Evolutionary conservation across 257 asterid species (phyloP).

Genomic region (Prunella vulgaris): DNA sequence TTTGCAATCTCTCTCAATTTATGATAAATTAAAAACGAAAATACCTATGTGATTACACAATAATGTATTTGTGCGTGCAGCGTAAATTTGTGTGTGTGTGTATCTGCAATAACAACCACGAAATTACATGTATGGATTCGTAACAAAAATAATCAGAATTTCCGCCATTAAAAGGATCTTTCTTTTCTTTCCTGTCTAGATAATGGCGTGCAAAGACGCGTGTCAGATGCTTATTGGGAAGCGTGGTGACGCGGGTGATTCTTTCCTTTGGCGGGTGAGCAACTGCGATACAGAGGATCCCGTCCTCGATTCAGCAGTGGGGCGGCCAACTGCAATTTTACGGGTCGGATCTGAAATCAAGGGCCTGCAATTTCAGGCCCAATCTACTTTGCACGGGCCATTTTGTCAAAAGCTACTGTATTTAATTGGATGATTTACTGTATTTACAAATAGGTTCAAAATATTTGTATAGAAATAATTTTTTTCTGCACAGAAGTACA

Average conservation of each 20-base stretch:
- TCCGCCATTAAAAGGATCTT: conserved; percentile 1
- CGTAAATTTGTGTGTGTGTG: neutral
- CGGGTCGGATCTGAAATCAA: neutral
- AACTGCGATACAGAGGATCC: neutral
- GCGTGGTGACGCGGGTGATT: neutral
- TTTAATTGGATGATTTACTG: too few species aligned
- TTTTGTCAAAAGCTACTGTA: neutral
- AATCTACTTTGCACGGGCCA: neutral
- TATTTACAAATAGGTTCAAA: too few species aligned
- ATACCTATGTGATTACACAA: neutral
- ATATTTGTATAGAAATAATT: too few species aligned
- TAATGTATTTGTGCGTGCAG: neutral
- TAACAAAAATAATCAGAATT: neutral
- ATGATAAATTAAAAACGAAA: neutral
- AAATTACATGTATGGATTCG: conserved; percentile 3
- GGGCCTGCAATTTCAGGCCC: neutral
- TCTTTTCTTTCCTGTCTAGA: neutral
- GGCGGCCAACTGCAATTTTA: neutral
- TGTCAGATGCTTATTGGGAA: neutral
- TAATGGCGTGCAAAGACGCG: conserved; percentile 16
- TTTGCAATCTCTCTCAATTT: conserved; percentile 8
- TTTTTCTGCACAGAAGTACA: too few species aligned
- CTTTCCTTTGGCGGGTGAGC: conserved; percentile 11
- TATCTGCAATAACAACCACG: neutral
- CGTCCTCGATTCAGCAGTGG: neutral